These are phyloP conservation scores for Actinomortierella wolfii DNA, from an alignment of 371 early-diverging fungal genomes.

Conservation along the genomic window DNA sequence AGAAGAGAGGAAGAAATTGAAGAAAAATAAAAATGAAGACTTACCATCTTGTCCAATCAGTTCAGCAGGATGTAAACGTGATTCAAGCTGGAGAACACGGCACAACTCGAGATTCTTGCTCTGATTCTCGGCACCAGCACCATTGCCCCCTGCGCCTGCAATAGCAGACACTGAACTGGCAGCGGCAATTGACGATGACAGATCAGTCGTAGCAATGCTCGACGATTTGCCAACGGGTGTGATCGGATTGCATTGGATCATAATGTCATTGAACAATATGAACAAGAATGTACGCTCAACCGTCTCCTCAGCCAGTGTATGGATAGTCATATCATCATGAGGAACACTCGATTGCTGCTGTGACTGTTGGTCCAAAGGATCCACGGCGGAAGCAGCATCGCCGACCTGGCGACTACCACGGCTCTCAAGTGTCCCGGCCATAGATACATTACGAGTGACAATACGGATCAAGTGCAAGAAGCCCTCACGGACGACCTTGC, in stretches of 20 bases:
- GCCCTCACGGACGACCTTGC: conserved; percentile 54
- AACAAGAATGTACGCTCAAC: conserved; percentile 48
- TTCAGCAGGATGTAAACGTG: conserved; percentile 44
- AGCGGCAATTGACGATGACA: no score
- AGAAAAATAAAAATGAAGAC: neutral
- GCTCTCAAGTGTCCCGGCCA: conserved; percentile 13
- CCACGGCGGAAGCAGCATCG: neutral
- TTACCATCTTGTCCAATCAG: conserved; percentile 43
- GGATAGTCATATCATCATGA: conserved; percentile 28
- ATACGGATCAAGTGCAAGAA: conserved; percentile 44
- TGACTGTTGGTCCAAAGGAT: neutral
- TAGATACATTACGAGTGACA: conserved; percentile 32
- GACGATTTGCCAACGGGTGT: conserved; percentile 10
- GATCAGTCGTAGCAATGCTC: neutral
- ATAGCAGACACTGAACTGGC: no score
- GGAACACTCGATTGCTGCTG: conserved; percentile 1
- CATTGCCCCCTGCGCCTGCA: conserved; percentile 6
- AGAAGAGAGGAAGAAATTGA: neutral
- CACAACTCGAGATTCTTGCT: conserved; percentile 29
- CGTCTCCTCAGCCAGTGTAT: conserved; percentile 29
- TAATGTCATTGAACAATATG: conserved; percentile 60
- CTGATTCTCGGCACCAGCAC: conserved; percentile 1
- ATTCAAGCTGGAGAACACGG: conserved; percentile 34
- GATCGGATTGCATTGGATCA: conserved; percentile 50
- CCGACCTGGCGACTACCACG: neutral